A percentile compares a stretch with the other conserved stretches of the same genome.
Conservation (phyloP, 2,329 filamentous ascomycete genomes). For the Claviceps arundinis region DNA sequence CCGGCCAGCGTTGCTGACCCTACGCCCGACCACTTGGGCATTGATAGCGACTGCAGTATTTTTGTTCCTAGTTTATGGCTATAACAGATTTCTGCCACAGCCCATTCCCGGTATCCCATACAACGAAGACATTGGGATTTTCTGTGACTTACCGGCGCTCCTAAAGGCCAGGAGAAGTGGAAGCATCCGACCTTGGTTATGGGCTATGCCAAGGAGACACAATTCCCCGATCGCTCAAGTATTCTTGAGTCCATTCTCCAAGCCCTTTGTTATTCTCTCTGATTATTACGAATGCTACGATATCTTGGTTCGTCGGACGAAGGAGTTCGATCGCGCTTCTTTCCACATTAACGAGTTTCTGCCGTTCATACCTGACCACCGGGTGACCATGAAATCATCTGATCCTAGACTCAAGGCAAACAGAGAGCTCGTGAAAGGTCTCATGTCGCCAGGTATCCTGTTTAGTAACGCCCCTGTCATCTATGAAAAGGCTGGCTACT, state of each 20-base stretch:
- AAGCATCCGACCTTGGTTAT: neutral
- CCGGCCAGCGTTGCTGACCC: neutral
- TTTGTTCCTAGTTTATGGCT: neutral
- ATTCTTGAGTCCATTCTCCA: neutral
- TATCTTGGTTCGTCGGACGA: neutral
- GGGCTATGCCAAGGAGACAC: neutral
- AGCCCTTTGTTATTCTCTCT: neutral
- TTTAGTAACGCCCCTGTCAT: constrained; percentile 15
- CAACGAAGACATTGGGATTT: neutral
- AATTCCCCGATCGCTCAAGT: neutral
- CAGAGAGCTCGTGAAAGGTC: constrained; percentile 14
- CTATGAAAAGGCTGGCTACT: constrained; percentile 14
- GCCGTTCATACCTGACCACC: constrained; percentile 11
- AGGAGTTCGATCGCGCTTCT: constrained; percentile 2
- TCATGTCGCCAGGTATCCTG: constrained; percentile 19
- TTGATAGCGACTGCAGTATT: neutral
- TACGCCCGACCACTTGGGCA: neutral
- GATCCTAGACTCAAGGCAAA: constrained; percentile 17
- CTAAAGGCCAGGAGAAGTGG: neutral
- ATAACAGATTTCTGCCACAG: neutral
- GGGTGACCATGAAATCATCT: constrained; percentile 14
- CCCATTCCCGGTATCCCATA: constrained; percentile 3
- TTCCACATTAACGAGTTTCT: neutral
- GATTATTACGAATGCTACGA: constrained; percentile 1
- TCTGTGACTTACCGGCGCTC: neutral